phyloP scores from a whole-genome alignment of 768 basidiomycete genomes.

The Phanerochaete sordida region DNA sequence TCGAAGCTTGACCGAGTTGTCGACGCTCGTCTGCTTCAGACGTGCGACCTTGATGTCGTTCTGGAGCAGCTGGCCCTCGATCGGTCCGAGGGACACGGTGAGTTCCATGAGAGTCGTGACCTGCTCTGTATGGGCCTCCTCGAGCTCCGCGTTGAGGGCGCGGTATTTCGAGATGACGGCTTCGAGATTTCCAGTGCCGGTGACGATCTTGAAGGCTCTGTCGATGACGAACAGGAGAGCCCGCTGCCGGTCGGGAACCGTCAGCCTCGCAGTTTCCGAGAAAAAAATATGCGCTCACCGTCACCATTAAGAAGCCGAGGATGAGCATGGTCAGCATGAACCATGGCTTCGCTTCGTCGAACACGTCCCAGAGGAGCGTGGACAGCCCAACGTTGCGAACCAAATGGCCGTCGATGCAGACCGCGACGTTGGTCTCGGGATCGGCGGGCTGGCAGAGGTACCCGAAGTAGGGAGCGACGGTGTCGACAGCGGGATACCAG shows the following conservation, averaged over 20 bases:
- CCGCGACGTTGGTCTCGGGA: background rate
- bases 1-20: background rate
- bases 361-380: background rate
- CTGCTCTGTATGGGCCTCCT: background rate
- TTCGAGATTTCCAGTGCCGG: background rate
- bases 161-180: background rate
- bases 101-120: background rate
- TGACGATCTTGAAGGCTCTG: background rate
- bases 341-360: background rate
- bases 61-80: background rate
- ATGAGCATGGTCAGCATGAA: background rate
- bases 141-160: background rate
- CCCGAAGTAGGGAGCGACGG: background rate
- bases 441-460: background rate
- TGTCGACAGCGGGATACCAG: background rate
- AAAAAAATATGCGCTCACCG: background rate
- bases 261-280: background rate
- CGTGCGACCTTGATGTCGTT: background rate
- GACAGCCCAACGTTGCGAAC: background rate
- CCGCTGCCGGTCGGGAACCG: background rate
- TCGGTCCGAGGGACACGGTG: background rate
- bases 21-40: background rate
- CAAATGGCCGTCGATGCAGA: background rate
- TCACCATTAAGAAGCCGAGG: background rate
- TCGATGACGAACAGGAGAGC: background rate